Conservation (phyloP, 148 eudicot species). For the Camellia sinensis region DNA sequence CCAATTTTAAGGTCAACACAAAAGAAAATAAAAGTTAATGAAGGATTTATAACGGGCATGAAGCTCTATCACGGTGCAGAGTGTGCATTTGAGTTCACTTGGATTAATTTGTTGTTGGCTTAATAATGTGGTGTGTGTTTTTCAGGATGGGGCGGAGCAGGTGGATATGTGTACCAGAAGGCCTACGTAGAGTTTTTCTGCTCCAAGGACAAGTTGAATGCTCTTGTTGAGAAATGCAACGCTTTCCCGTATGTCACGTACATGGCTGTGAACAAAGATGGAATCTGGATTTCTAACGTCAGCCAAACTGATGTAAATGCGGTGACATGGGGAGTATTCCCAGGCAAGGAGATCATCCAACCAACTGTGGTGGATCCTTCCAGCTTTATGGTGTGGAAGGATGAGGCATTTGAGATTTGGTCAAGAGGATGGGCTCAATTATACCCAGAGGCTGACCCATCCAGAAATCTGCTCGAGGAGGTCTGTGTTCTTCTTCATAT, state of each 20-base stretch:
- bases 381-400: conserved; percentile 89
- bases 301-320: conserved; percentile 66
- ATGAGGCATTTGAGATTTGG: conserved; percentile 93
- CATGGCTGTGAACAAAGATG: conserved; percentile 80
- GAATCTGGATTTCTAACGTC: conserved; percentile 60
- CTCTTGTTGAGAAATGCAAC: conserved; percentile 71
- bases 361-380: conserved; percentile 91
- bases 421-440: conserved; percentile 82
- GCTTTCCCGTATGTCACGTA: conserved; percentile 56
- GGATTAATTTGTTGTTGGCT: not conserved
- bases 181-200: conserved; percentile 90
- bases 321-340: conserved; percentile 93
- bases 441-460: conserved; percentile 69
- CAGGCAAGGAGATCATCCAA: conserved; percentile 87
- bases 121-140: not conserved
- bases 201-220: conserved; percentile 67
- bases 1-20: too few relatives aligned
- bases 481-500: not conserved
- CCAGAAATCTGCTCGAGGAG: conserved; percentile 51
- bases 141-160: conserved; percentile 93
- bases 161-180: conserved; percentile 92
- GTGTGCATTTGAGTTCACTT: not conserved
- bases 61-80: too few relatives aligned
- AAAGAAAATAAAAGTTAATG: too few relatives aligned
- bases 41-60: too few relatives aligned